These are phyloP conservation scores for Amylocystis lapponica DNA, from an alignment of 768 basidiomycete genomes.

Conservation along the genomic window DNA sequence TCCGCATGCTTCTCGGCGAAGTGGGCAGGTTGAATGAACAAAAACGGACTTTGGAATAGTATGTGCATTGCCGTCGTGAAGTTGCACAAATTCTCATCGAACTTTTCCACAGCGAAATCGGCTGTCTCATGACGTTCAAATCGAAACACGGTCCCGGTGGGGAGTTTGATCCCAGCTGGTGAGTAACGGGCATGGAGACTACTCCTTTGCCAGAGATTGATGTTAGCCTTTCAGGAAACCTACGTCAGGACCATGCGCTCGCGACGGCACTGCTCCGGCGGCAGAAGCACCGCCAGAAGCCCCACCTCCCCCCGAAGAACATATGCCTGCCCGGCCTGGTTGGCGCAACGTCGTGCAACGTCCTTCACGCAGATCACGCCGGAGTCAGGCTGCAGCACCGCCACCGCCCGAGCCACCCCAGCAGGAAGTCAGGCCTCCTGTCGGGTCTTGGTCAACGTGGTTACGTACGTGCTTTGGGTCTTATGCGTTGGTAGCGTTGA, in stretches of 20 bases:
- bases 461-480: constrained; percentile 27
- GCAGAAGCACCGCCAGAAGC: constrained; percentile 41
- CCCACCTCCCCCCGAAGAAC: constrained; percentile 39
- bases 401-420: constrained; percentile 18
- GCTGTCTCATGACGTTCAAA: constrained; percentile 60
- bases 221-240: constrained; percentile 37
- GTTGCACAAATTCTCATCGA: not conserved
- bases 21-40: constrained; percentile 82
- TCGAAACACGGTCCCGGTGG: constrained; percentile 82
- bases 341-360: constrained; percentile 53
- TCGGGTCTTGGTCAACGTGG: constrained; percentile 37
- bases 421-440: constrained; percentile 16
- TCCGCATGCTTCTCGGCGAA: constrained; percentile 76
- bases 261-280: constrained; percentile 13
- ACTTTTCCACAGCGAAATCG: constrained; percentile 56
- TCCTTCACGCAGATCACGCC: constrained; percentile 6
- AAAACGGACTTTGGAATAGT: constrained; percentile 74
- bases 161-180: constrained; percentile 84
- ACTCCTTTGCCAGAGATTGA: not conserved
- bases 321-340: constrained; percentile 42
- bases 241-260: constrained; percentile 23
- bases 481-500: not conserved
- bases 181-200: constrained; percentile 7
- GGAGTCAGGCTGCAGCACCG: constrained; percentile 7
- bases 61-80: constrained; percentile 25